These are phyloP conservation scores for Notholithocarpus densiflorus DNA, from an alignment of 306 rosid genomes.

Conservation along the genomic window DNA sequence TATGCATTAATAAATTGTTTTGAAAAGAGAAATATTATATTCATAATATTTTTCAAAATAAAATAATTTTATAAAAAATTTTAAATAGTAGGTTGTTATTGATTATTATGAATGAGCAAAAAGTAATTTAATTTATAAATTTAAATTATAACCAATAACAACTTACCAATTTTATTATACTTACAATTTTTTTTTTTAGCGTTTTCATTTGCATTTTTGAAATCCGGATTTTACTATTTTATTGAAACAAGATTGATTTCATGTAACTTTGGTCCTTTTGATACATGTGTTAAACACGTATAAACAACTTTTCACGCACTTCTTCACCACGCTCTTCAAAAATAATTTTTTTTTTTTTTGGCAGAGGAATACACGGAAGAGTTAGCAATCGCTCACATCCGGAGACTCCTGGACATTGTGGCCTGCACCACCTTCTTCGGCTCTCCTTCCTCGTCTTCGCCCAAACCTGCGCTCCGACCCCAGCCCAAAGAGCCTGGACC, in stretches of 20 bases:
- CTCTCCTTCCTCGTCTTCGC: constrained; percentile 27
- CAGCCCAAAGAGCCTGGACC: constrained; percentile 32
- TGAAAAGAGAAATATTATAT: no score
- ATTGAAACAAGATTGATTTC: no score
- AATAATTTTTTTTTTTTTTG: no score
- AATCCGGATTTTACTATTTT: no score
- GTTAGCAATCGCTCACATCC: constrained; percentile 61
- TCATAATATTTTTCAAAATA: fast-evolving
- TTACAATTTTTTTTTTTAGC: neutral
- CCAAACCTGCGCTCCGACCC: constrained; percentile 32
- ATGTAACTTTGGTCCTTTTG: no score
- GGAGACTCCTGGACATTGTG: constrained; percentile 79
- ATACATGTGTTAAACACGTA: no score
- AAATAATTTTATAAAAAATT: fast-evolving
- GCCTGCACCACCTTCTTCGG: constrained; percentile 77
- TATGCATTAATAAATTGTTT: no score
- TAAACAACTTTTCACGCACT: no score
- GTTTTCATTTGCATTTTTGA: neutral
- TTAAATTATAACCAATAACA: fast-evolving
- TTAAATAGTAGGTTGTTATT: fast-evolving
- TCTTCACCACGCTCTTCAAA: no score
- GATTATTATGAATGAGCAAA: no score
- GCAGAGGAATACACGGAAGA: constrained; percentile 84
- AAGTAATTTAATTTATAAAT: fast-evolving
- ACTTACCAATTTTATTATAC: no score